A percentile compares a stretch with the other conserved stretches of the same genome.
Conservation (phyloP, 306 rosid species). For the Datisca glomerata region DNA sequence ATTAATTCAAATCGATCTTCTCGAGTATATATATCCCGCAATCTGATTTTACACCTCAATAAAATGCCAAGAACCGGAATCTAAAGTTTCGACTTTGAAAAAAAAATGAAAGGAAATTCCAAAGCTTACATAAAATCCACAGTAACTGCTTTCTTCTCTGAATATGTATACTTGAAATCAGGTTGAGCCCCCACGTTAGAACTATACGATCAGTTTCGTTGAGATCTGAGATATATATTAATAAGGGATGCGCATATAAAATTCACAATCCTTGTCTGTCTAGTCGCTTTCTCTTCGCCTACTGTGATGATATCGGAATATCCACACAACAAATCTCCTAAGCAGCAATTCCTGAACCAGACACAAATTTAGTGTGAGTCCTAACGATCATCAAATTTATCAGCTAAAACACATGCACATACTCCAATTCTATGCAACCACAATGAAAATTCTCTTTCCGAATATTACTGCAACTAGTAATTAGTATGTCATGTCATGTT, state of each 20-base stretch:
- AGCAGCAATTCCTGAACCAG: slow-evolving; percentile 90
- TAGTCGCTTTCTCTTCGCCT: slow-evolving; percentile 42
- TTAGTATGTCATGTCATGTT: too few species aligned
- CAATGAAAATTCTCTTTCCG: too few species aligned
- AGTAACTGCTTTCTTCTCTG: slow-evolving; percentile 45
- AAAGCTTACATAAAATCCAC: slow-evolving; percentile 56
- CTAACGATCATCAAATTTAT: too few species aligned
- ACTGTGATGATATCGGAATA: slow-evolving; percentile 43
- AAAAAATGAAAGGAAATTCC: slow-evolving; percentile 30
- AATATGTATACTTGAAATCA: slow-evolving; percentile 47
- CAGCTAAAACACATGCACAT: too few species aligned
- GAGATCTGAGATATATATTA: slow-evolving; percentile 42
- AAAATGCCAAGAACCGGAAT: slow-evolving; percentile 48
- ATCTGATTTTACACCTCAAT: slow-evolving; percentile 82
- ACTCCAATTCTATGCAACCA: too few species aligned
- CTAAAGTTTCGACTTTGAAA: slow-evolving; percentile 34
- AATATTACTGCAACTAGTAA: too few species aligned
- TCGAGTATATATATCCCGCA: slow-evolving; percentile 46
- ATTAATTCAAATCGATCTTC: slow-evolving; percentile 51
- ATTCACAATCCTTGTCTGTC: slow-evolving; percentile 55
- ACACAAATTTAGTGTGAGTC: too few species aligned
- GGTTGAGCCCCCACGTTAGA: slow-evolving; percentile 62
- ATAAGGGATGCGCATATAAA: slow-evolving; percentile 39
- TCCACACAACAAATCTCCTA: slow-evolving; percentile 60
- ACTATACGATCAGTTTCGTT: slow-evolving; percentile 48